A percentile compares a stretch with the other conserved stretches of the same genome.
Conservation (phyloP, 2,329 filamentous ascomycete species). For the Colletotrichum aenigma region DNA sequence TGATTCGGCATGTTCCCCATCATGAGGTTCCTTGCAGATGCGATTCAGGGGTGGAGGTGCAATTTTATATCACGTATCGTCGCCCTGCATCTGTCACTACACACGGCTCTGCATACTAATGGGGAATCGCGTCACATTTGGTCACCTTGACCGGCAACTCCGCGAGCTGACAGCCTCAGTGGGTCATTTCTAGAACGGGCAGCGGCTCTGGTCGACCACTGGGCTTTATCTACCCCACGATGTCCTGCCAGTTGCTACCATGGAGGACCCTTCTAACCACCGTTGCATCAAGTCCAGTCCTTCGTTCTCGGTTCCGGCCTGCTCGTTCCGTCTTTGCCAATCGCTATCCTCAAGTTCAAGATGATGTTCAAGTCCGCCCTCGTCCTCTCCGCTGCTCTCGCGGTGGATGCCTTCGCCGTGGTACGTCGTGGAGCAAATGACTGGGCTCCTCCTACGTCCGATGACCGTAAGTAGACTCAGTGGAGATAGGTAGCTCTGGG, state of each 20-base stretch:
- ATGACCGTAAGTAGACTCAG: not conserved
- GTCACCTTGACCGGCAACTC: not conserved
- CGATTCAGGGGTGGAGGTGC: not conserved
- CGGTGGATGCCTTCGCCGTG: slow-evolving; percentile 6
- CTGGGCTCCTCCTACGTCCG: slow-evolving; percentile 8
- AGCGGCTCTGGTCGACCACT: not conserved
- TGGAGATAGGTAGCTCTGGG: no score
- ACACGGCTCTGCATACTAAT: not conserved
- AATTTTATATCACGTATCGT: slow-evolving; percentile 6
- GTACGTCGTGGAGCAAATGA: not conserved
- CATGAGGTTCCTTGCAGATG: not conserved
- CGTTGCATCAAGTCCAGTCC: not conserved
- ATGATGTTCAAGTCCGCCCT: slow-evolving; percentile 6
- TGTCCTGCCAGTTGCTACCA: not conserved
- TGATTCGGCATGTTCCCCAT: not conserved
- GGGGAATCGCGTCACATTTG: slow-evolving; percentile 1
- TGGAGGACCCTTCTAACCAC: not conserved
- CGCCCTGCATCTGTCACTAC: not conserved
- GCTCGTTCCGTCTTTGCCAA: not conserved
- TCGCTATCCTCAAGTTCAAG: not conserved
- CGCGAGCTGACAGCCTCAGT: not conserved
- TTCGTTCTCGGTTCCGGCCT: not conserved
- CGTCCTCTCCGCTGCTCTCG: not conserved
- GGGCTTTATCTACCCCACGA: not conserved
- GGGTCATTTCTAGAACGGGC: not conserved